Percentiles rank a stretch among this genome's conserved stretches.
These are phyloP conservation scores for Paraphaeosphaeria minitans DNA, from an alignment of 2,329 filamentous ascomycete genomes.

Conservation along the genomic window DNA sequence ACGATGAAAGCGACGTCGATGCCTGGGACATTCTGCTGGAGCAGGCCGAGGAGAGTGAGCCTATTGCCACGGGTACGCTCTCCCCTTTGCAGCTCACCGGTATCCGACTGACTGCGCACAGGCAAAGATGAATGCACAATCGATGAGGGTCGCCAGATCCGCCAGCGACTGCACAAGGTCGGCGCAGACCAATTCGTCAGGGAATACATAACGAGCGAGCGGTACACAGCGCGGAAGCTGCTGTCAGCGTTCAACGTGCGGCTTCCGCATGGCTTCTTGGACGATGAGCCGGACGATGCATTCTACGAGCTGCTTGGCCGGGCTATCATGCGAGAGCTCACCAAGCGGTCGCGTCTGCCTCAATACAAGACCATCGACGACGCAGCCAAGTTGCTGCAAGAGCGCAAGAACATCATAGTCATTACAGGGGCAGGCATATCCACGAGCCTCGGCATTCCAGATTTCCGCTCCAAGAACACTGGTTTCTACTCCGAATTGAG, in stretches of 20 bases:
- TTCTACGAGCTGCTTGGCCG: slow-evolving; percentile 77
- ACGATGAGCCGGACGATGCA: slow-evolving; percentile 72
- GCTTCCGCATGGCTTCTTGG: slow-evolving; percentile 70
- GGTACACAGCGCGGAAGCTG: slow-evolving; percentile 78
- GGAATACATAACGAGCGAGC: slow-evolving; percentile 59
- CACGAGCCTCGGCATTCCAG: slow-evolving; percentile 93
- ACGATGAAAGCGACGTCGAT: slow-evolving; percentile 38
- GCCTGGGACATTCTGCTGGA: slow-evolving; percentile 40
- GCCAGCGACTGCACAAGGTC: slow-evolving; percentile 72
- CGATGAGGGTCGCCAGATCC: slow-evolving; percentile 68
- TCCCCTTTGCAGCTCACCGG: neutral
- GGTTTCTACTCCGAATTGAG: slow-evolving; percentile 87
- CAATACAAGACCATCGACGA: slow-evolving; percentile 88
- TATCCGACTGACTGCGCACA: slow-evolving; percentile 11
- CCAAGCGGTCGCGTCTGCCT: slow-evolving; percentile 77
- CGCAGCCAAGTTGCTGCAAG: slow-evolving; percentile 75
- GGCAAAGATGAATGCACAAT: slow-evolving; percentile 38
- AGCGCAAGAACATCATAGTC: slow-evolving; percentile 83
- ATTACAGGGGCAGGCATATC: slow-evolving; percentile 96
- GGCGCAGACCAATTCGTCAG: slow-evolving; percentile 80
- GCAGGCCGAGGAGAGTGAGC: slow-evolving; percentile 37
- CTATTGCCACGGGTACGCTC: slow-evolving; percentile 29
- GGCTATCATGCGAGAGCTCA: slow-evolving; percentile 79
- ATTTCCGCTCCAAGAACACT: slow-evolving; percentile 92
- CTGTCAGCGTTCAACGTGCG: slow-evolving; percentile 84